phyloP scores from a whole-genome alignment of 2,329 filamentous ascomycete genomes.

The Paracamarosporium sp. region DNA sequence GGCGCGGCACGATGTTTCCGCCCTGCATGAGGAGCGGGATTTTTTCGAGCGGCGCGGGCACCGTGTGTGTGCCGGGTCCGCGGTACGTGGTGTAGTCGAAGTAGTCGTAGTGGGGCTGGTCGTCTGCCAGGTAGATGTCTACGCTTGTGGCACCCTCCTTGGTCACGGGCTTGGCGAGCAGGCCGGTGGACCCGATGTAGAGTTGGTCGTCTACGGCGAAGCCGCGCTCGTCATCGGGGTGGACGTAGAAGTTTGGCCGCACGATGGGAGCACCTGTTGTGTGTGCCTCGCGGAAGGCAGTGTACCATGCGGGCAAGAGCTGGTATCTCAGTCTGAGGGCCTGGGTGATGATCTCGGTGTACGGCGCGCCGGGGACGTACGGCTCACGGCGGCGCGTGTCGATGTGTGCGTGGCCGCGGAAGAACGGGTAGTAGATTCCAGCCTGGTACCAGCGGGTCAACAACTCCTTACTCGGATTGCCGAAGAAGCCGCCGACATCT shows the following conservation, averaged over 20 bases:
- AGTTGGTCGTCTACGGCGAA: conserved; percentile 92
- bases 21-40: conserved; percentile 92
- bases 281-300: conserved; percentile 90
- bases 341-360: conserved; percentile 84
- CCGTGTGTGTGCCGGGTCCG: conserved; percentile 73
- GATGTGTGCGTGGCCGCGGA: conserved; percentile 96
- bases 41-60: conserved; percentile 81
- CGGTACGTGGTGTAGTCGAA: conserved; percentile 83
- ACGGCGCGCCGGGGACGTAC: conserved; percentile 84
- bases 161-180: conserved; percentile 91
- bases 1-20: conserved; percentile 88
- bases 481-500: conserved; percentile 97
- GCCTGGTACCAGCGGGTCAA: conserved; percentile 95
- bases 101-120: conserved; percentile 93
- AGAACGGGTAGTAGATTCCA: conserved; percentile 96
- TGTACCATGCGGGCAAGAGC: conserved; percentile 93
- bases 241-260: conserved; percentile 90
- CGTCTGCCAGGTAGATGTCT: conserved; percentile 86
- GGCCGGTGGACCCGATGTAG: conserved; percentile 85
- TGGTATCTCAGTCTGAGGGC: conserved; percentile 88
- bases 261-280: conserved; percentile 85
- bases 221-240: conserved; percentile 84
- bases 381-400: conserved; percentile 94
- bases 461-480: conserved; percentile 91
- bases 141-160: conserved; percentile 74